Conservation (phyloP, 225 moss, liverwort and hornwort genomes). For the Polytrichum commune region DNA sequence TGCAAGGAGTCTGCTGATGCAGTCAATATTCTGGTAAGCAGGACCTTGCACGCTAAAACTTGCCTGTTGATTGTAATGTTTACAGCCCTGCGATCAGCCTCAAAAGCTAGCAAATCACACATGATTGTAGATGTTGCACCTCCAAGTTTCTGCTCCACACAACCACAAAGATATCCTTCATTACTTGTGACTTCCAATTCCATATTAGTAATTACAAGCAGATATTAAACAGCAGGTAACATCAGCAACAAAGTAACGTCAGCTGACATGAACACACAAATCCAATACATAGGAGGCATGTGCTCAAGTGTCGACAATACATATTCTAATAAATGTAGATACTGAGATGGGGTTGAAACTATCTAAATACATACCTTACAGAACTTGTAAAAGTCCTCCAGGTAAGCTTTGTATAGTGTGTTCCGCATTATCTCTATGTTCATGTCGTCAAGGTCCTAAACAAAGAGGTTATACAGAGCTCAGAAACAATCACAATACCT, state of each 20-base stretch:
- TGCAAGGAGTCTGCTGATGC: too few relatives aligned
- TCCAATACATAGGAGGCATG: too few relatives aligned
- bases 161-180: not conserved
- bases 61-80: constrained; percentile 95
- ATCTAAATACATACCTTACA: constrained; percentile 58
- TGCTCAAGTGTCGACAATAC: too few relatives aligned
- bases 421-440: constrained; percentile 99
- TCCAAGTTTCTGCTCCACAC: constrained; percentile 63
- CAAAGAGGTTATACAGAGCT: constrained; percentile 5
- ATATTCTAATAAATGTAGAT: too few relatives aligned
- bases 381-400: constrained; percentile 95
- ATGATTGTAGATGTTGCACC: constrained; percentile 93
- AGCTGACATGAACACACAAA: too few relatives aligned
- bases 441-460: constrained; percentile 98
- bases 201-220: too few relatives aligned
- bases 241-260: too few relatives aligned
- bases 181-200: too few relatives aligned
- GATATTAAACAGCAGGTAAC: too few relatives aligned
- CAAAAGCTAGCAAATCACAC: constrained; percentile 79
- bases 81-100: constrained; percentile 95
- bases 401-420: constrained; percentile 96
- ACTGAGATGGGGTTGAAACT: not conserved
- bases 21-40: not conserved
- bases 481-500: not conserved
- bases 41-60: not conserved